A percentile compares a stretch with the other conserved stretches of the same genome.
phyloP scores from a whole-genome alignment of 805 yeast species.

The Starmera quercuum region DNA sequence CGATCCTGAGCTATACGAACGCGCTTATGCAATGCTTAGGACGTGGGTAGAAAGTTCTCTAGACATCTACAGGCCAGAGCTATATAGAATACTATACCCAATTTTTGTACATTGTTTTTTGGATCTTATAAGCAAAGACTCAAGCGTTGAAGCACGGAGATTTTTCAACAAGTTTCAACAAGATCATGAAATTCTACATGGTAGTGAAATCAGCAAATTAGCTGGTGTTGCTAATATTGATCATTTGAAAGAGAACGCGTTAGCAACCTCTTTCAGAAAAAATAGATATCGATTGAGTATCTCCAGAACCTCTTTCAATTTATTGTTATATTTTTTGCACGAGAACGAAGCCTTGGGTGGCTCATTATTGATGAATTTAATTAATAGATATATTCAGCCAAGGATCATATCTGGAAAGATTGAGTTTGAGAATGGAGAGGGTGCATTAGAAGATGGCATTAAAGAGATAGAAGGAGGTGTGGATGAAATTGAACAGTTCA shows the following conservation, averaged over 20 bases:
- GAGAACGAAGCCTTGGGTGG: slow-evolving; percentile 94
- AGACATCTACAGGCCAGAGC: slow-evolving; percentile 86
- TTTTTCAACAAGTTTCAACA: slow-evolving; percentile 69
- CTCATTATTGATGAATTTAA: slow-evolving; percentile 71
- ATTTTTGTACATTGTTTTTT: slow-evolving; percentile 85
- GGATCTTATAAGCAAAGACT: slow-evolving; percentile 64
- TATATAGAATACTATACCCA: slow-evolving; percentile 80
- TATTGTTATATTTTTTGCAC: slow-evolving; percentile 77
- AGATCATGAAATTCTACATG: slow-evolving; percentile 73
- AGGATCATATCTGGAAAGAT: slow-evolving; percentile 38
- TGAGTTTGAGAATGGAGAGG: slow-evolving; percentile 39
- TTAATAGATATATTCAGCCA: slow-evolving; percentile 72
- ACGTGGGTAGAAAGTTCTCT: slow-evolving; percentile 89
- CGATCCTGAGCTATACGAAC: slow-evolving; percentile 58
- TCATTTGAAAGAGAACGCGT: slow-evolving; percentile 75
- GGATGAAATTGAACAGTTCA: slow-evolving; percentile 49
- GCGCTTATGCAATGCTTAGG: slow-evolving; percentile 73
- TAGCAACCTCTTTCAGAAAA: slow-evolving; percentile 66
- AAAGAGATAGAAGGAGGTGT: slow-evolving; percentile 20
- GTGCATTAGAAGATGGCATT: slow-evolving; percentile 30
- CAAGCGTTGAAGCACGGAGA: slow-evolving; percentile 51
- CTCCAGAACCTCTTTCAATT: slow-evolving; percentile 77
- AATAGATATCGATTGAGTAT: slow-evolving; percentile 70
- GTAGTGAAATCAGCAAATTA: slow-evolving; percentile 63
- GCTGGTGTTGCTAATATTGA: slow-evolving; percentile 71